Conservation (phyloP, 2,329 filamentous ascomycete species). For the Colletotrichum acutatum region DNA sequence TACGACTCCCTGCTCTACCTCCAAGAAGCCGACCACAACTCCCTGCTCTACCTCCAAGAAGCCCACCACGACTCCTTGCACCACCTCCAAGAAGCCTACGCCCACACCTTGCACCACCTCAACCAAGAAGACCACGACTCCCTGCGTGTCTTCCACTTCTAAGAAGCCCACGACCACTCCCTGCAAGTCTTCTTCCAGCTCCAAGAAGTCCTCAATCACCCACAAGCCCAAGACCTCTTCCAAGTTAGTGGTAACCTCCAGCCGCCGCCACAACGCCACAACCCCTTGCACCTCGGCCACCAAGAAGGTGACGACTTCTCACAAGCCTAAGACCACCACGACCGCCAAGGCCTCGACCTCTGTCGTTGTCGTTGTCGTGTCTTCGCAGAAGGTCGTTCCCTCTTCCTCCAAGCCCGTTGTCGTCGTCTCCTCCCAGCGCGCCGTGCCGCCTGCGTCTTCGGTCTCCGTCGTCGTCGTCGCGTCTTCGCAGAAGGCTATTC, state of each 20-base stretch:
- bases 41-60: not conserved
- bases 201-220: not conserved
- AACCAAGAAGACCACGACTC: not conserved
- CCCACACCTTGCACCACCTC: not conserved
- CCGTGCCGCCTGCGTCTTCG: not conserved
- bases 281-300: not conserved
- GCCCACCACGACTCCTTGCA: not conserved
- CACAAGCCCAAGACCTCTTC: not conserved
- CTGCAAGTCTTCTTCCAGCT: not conserved
- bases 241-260: not conserved
- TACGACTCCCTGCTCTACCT: not conserved
- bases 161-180: not conserved
- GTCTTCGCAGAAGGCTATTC: not conserved
- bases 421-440: not conserved
- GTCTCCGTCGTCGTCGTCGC: not conserved
- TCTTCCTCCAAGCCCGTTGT: not conserved
- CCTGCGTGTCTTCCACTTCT: not conserved
- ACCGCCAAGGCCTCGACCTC: not conserved
- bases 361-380: not conserved
- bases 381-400: not conserved
- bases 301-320: conserved; percentile 1
- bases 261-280: conserved; percentile 11
- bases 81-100: not conserved
- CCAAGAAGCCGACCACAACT: not conserved
- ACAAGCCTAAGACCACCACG: conserved; percentile 20